A percentile compares a stretch with the other conserved stretches of the same genome.
These are phyloP conservation scores for Xylaria grammica DNA, from an alignment of 495 filamentous ascomycete genomes.

Conservation along the genomic window DNA sequence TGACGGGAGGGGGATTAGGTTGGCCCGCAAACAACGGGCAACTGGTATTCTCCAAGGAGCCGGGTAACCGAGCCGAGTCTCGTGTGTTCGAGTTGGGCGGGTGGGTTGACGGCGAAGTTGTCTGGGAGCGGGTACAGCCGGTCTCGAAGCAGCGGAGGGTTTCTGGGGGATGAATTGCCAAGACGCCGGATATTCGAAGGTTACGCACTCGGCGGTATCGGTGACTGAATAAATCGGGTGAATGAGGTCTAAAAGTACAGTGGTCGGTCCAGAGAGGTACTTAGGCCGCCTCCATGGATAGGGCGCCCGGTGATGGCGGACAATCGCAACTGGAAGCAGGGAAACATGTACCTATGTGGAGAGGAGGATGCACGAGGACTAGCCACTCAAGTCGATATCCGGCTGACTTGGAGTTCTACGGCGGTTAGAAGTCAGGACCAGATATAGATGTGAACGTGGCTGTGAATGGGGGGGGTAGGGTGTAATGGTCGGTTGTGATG, in stretches of 20 bases:
- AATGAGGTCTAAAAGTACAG: slow-evolving; percentile 16
- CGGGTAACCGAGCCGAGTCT: no score
- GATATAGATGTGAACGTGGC: not conserved
- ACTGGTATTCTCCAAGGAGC: not conserved
- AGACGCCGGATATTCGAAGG: not conserved
- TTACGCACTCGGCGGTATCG: not conserved
- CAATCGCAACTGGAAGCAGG: not conserved
- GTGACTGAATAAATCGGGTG: not conserved
- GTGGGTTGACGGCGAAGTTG: not conserved
- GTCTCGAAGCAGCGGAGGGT: not conserved
- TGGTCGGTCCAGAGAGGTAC: not conserved
- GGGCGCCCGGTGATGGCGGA: not conserved
- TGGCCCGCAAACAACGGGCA: not conserved
- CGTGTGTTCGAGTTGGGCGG: not conserved
- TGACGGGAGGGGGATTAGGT: slow-evolving; percentile 21
- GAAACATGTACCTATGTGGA: no score
- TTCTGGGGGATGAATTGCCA: not conserved
- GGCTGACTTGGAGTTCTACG: not conserved
- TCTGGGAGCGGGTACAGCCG: not conserved
- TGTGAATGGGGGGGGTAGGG: not conserved
- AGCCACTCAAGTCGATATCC: not conserved
- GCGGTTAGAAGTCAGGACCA: not conserved
- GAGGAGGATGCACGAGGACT: no score
- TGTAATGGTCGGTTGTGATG: slow-evolving; percentile 1
- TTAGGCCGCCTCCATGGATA: slow-evolving; percentile 17